Base-by-base conservation (phyloP, 2,329 filamentous ascomycete genomes). In the Fusarium sacchari region DNA sequence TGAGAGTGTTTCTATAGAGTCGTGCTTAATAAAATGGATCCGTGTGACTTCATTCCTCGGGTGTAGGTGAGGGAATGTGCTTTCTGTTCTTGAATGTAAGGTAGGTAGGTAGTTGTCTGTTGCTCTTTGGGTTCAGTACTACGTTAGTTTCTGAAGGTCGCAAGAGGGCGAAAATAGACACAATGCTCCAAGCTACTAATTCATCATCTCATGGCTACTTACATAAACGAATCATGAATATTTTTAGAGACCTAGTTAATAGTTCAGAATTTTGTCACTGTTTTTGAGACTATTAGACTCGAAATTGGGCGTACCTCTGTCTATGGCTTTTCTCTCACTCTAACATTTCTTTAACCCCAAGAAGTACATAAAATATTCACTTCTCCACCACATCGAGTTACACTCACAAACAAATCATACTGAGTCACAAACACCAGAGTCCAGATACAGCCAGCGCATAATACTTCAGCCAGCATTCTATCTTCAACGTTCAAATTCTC, bases 341-440 rank as follows among this genome's bases (percentile, higher is more conserved):
- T 28, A 14, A n/a, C 24, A 55, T 55, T 55, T 55, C 34, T 55
- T 20, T 18, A 42, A 42, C 34, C 50, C 34, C 36, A 55, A 42
- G 50, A 39, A 55, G 34, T 42, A 40, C 26, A 30, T 55, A 55
- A 55, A 55, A 55, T 55, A 28, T 28, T 42, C 34, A n/a, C 24
- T 55, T 68, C 66, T 50, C 69, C 62, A 66, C 66, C 58, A 67
- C 20, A 24, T 37, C 66, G 62, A 67, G 61, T n/a, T 53, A 28
- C 52, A 36, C 72, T 69, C 69, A 76, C 72, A 78, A 79, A 76
- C 79, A 79, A 76, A 76, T 79, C 73, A 74, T 71, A 60, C 66
- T 71, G 66, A 61, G 58, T 72, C 63, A 69, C 64, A 64, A 69
- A 67, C 43, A 63, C 28, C 62, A 69, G 43, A 67, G 40, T 57